Evolutionary conservation across 78 protist genomes (phyloP).

Genomic region (Creolimax fragrantissima): DNA sequence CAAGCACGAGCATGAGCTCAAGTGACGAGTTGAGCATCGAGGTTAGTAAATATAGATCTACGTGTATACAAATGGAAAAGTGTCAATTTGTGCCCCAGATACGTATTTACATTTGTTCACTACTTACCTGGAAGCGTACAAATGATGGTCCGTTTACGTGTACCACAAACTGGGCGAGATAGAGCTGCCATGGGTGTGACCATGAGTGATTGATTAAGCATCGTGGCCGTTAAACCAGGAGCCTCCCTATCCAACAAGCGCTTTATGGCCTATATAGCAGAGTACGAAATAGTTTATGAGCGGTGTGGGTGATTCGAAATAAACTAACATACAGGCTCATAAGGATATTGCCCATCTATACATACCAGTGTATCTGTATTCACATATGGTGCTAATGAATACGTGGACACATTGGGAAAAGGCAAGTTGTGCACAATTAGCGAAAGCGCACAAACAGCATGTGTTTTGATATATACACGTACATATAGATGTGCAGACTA

Average conservation of each 20-base stretch:
- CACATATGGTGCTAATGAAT: no score
- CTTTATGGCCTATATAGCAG: not conserved
- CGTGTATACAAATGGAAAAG: not conserved
- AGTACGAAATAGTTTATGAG: not conserved
- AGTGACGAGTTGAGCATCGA: not conserved
- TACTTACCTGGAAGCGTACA: constrained; percentile 12
- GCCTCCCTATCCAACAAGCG: constrained; percentile 2
- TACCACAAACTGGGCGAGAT: constrained; percentile 22
- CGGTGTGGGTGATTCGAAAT: no score
- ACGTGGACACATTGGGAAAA: no score
- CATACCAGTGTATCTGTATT: no score
- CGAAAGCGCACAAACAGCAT: no score
- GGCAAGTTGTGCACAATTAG: no score
- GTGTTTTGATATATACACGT: no score
- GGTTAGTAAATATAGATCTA: not conserved
- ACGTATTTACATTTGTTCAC: not conserved
- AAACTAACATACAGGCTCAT: no score
- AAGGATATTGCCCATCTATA: no score
- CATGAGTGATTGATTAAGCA: not conserved
- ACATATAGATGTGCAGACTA: no score
- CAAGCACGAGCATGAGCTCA: not conserved
- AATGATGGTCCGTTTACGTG: not conserved
- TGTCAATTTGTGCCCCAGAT: not conserved
- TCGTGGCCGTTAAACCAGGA: not conserved
- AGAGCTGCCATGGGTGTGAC: constrained; percentile 9